Evolutionary conservation across 176 grass and related monocot genomes (phyloP).

Genomic region (maize (Zea mays)): DNA sequence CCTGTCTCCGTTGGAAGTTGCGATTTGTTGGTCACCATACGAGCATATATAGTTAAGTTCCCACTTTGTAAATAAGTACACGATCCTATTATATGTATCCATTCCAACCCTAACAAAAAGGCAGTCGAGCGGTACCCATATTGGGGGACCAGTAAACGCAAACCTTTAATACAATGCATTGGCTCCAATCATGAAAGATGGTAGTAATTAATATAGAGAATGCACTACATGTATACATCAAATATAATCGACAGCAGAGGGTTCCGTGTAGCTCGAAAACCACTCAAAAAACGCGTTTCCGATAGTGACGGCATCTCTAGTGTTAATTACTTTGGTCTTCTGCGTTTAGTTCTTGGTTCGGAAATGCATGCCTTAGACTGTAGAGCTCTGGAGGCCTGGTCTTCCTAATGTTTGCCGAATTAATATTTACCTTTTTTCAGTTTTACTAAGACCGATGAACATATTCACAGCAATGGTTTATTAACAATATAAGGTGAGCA

Average conservation of each 20-base stretch:
- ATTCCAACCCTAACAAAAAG: background rate
- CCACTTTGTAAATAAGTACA: background rate
- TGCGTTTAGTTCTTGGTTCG: background rate
- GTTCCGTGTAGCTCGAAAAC: background rate
- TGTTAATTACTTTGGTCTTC: background rate
- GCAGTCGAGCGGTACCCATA: background rate
- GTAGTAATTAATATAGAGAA: background rate
- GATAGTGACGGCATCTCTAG: background rate
- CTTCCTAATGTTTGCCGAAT: background rate
- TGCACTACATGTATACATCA: background rate
- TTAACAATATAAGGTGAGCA: background rate
- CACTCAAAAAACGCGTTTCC: background rate
- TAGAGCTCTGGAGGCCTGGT: background rate
- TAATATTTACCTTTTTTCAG: background rate
- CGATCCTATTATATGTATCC: background rate
- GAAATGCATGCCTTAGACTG: background rate
- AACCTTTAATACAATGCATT: background rate
- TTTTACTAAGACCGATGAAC: background rate
- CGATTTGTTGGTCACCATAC: conserved; percentile 17
- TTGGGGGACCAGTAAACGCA: background rate
- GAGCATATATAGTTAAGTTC: background rate
- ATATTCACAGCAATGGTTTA: background rate
- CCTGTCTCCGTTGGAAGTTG: conserved; percentile 5
- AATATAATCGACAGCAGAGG: background rate
- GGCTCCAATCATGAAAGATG: background rate